Base-by-base conservation (phyloP, 495 filamentous ascomycete species). In the Aspergillus cristatus region DNA sequence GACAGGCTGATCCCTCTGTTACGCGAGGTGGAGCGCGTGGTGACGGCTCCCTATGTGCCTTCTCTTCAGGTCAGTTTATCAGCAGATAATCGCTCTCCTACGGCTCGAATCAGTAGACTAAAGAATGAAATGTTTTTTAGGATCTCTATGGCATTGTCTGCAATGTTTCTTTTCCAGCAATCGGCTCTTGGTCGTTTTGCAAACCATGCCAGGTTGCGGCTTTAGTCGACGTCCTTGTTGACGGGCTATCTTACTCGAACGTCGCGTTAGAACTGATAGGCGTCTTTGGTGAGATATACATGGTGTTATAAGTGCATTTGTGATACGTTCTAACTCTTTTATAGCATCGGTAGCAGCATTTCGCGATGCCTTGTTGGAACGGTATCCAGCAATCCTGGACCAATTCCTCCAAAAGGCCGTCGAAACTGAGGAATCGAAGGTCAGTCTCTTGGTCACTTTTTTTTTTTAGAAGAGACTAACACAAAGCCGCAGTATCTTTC, bases 201-300 rank as follows among this genome's bases (percentile, higher is more conserved):
- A 74, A 73, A 41, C 59, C 56, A 18, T 74, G 72, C 41, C 66
- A 71, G 38, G 46, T 71, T 14, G 56, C 53, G 1, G 34, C 54
- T 18, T 36, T 76, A 11, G 63, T 50, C 16, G 55, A 63, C 26
- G 47, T 64, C 26, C 41, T 71, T 26, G 48, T 73, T 12, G 68
- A 75, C 30, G 57, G 60, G 6, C 46, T 72, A 7, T 58, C 67
- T 6, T 59, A 50, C 28, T 69, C 65, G 24, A 54, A 53, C 1
- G 55, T 58, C 18, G 57, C 62, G 12, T 34, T 74, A 20, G 51
- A 55, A 13, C 32, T 74, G 7, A 37, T 76, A 14, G 18, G 48
- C 3, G 46, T 35, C 10, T 61, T 75, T 25, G 55, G 71, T 74
- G 50, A 43, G 58, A n/a, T n/a, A n/a, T n/a, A n/a, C n/a, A n/a